Conservation (phyloP, 139 green algal genomes). For the Eudorina sp. region DNA sequence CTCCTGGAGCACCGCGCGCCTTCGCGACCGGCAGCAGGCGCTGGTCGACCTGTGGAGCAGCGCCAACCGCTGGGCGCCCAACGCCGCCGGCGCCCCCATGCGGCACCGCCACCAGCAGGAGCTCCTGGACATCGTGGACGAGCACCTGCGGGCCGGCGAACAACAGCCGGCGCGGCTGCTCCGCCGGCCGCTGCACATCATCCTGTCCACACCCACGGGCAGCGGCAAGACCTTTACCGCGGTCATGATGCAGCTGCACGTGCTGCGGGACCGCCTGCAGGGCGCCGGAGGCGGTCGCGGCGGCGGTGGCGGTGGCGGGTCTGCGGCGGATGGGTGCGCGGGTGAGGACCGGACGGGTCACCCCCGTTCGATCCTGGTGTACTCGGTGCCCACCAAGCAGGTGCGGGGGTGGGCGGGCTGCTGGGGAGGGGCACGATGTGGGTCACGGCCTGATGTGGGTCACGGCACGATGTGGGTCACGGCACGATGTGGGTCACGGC, state of each 20-base stretch:
- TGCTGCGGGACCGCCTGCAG: slow-evolving; percentile 40
- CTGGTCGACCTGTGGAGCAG: slow-evolving; percentile 43
- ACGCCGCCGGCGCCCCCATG: slow-evolving; percentile 29
- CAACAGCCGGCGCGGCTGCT: neutral
- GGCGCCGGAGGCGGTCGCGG: neutral
- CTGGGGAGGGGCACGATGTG: too few species aligned
- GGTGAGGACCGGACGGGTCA: slow-evolving; percentile 14
- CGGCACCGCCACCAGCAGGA: slow-evolving; percentile 69
- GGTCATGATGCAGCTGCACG: slow-evolving; percentile 65
- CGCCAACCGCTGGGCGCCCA: slow-evolving; percentile 31
- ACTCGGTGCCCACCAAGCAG: slow-evolving; percentile 70
- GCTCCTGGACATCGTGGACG: slow-evolving; percentile 60
- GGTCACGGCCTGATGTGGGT: too few species aligned
- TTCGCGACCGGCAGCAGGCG: neutral
- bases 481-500: too few species aligned
- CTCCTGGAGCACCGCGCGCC: neutral
- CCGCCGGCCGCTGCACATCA: slow-evolving; percentile 49
- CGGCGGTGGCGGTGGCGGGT: neutral
- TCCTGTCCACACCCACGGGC: slow-evolving; percentile 67
- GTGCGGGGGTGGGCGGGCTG: neutral
- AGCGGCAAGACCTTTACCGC: slow-evolving; percentile 73
- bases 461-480: too few species aligned
- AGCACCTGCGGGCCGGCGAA: slow-evolving; percentile 37
- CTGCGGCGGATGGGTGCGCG: neutral
- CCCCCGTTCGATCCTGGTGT: slow-evolving; percentile 60